These are phyloP conservation scores for Penicillium hordei DNA, from an alignment of 2,329 filamentous ascomycete species.

Conservation along the genomic window DNA sequence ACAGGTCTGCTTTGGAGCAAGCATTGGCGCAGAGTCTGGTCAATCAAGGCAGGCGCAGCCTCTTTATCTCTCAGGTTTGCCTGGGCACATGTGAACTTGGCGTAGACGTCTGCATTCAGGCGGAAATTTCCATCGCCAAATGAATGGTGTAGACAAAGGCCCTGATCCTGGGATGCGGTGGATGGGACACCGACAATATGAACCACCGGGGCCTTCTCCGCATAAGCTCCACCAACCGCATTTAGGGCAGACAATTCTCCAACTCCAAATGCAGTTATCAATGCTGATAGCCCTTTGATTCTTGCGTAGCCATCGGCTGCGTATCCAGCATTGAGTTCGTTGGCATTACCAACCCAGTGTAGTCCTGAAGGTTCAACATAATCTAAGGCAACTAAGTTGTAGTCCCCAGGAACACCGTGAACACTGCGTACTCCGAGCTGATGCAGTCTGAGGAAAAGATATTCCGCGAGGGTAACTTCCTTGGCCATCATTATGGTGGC, in stretches of 20 bases:
- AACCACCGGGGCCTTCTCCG: neutral
- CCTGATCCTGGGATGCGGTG: neutral
- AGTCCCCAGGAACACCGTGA: neutral
- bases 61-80: neutral
- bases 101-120: neutral
- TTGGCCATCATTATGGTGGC: neutral
- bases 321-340: neutral
- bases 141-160: neutral
- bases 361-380: neutral
- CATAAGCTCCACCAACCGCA: neutral
- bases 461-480: neutral
- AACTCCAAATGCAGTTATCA: neutral
- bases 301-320: neutral
- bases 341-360: neutral
- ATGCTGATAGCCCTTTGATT: neutral
- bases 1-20: neutral
- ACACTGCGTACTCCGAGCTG: neutral
- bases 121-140: neutral
- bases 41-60: neutral
- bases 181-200: neutral
- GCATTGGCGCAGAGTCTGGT: neutral
- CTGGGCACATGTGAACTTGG: neutral
- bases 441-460: neutral
- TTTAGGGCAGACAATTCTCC: neutral
- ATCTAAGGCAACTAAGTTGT: neutral